A percentile compares a stretch with the other conserved stretches of the same genome.
Conservation (phyloP, 2,329 filamentous ascomycete genomes). For the Penicillium sclerotiorum region DNA sequence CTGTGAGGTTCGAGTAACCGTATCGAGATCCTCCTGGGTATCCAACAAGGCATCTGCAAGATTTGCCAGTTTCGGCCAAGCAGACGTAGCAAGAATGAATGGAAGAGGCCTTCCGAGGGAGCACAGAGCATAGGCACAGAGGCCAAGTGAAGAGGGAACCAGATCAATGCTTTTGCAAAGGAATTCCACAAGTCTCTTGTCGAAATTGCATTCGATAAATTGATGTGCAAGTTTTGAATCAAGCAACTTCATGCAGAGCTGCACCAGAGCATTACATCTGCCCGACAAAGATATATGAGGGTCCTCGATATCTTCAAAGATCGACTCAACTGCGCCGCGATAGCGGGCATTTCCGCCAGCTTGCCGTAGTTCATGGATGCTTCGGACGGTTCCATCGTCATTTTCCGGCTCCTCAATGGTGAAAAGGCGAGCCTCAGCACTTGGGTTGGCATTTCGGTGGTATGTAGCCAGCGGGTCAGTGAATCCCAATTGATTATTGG, state of each 20-base stretch:
- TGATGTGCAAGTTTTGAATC: conserved; percentile 44
- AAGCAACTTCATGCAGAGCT: conserved; percentile 57
- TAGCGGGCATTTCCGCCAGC: conserved; percentile 61
- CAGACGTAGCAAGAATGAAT: conserved; percentile 29
- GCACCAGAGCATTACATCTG: conserved; percentile 57
- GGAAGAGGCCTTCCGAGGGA: conserved; percentile 31
- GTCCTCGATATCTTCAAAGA: conserved; percentile 63
- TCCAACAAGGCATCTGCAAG: conserved; percentile 30
- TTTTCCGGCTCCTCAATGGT: conserved; percentile 52
- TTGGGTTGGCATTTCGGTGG: conserved; percentile 5
- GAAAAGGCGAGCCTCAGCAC: conserved; percentile 26
- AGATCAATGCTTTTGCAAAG: conserved; percentile 62
- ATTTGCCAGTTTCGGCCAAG: conserved; percentile 38
- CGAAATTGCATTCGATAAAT: conserved; percentile 74
- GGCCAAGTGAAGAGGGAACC: conserved; percentile 33
- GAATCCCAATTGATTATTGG: conserved; percentile 1
- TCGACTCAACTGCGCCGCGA: conserved; percentile 56
- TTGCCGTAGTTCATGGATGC: conserved; percentile 64
- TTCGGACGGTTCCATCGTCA: conserved; percentile 51
- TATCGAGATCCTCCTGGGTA: conserved; percentile 31
- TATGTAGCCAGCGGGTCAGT: conserved; percentile 7
- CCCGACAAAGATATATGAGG: conserved; percentile 48
- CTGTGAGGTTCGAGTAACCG: conserved; percentile 23
- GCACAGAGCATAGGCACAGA: conserved; percentile 37
- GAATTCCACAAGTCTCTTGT: conserved; percentile 67